A percentile compares a stretch with the other conserved stretches of the same genome.
These are phyloP conservation scores for Talaromyces proteolyticus DNA, from an alignment of 495 filamentous ascomycete genomes.

Conservation along the genomic window DNA sequence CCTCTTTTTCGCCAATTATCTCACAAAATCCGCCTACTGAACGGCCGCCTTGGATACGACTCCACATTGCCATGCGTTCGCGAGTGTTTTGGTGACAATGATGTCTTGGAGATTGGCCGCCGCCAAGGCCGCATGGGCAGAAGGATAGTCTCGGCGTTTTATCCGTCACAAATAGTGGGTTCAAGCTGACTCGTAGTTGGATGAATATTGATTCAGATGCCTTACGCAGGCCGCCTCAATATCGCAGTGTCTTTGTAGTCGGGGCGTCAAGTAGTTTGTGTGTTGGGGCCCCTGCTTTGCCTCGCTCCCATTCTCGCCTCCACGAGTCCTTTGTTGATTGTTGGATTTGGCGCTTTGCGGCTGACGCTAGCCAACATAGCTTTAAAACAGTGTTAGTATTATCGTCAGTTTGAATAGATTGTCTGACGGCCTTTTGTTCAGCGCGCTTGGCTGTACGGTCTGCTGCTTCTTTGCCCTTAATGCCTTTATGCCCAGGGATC, in stretches of 20 bases:
- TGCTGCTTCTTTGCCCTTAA: conserved; percentile 10
- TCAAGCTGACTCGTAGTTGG: conserved; percentile 25
- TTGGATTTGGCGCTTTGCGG: conserved; percentile 6
- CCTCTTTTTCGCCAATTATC: conserved; percentile 20
- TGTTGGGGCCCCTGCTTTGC: conserved; percentile 4
- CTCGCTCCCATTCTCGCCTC: conserved; percentile 1
- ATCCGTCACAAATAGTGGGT: conserved; percentile 23
- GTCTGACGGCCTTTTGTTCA: background rate
- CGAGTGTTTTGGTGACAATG: conserved; percentile 9
- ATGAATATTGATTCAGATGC: conserved; percentile 22
- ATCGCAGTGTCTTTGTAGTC: conserved; percentile 2
- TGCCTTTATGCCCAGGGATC: conserved; percentile 11
- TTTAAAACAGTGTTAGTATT: too few species aligned
- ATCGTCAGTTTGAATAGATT: too few species aligned
- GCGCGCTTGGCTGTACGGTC: conserved; percentile 10
- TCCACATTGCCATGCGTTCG: background rate
- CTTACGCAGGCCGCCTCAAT: conserved; percentile 9
- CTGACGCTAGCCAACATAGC: conserved; percentile 1
- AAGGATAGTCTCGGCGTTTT: conserved; percentile 18
- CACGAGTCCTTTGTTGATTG: background rate
- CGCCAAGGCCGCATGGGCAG: conserved; percentile 19
- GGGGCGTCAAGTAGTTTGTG: conserved; percentile 5
- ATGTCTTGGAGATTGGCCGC: conserved; percentile 20
- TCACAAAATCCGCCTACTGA: conserved; percentile 20
- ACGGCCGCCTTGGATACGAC: conserved; percentile 15